Percentiles rank a stretch among this genome's conserved stretches.
Evolutionary conservation across 2,329 filamentous ascomycete species (phyloP).

Genomic region (Xylariaceae sp.): DNA sequence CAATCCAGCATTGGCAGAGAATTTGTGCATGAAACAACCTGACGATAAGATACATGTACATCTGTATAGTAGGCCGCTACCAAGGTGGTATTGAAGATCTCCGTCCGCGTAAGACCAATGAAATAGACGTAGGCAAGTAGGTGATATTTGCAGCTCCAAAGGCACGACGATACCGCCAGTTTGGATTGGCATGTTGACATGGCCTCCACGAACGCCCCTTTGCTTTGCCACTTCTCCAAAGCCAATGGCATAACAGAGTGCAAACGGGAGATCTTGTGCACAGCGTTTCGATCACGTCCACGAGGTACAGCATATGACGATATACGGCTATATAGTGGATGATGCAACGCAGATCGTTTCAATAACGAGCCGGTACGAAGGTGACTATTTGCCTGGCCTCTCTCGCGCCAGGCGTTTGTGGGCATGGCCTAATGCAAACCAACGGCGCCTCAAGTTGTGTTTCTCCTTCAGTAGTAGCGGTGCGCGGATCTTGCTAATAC

Average conservation of each 20-base stretch:
- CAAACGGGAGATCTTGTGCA: not conserved
- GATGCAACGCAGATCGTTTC: not conserved
- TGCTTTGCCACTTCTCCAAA: not conserved
- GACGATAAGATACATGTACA: not conserved
- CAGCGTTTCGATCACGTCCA: not conserved
- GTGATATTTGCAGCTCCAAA: not conserved
- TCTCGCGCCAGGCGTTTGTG: not conserved
- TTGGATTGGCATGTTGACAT: not conserved
- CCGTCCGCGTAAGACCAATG: too few species aligned
- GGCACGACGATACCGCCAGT: not conserved
- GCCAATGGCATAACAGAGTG: not conserved
- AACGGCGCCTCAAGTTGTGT: constrained; percentile 2
- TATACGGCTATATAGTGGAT: too few species aligned
- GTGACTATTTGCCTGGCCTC: not conserved
- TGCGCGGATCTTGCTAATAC: not conserved
- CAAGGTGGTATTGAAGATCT: too few species aligned
- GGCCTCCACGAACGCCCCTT: not conserved
- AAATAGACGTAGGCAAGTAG: not conserved
- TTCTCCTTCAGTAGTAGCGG: constrained; percentile 4
- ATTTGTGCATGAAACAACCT: not conserved
- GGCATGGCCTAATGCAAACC: constrained; percentile 10
- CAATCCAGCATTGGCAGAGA: not conserved
- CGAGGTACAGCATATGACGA: not conserved
- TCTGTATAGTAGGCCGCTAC: too few species aligned
- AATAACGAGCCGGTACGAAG: not conserved